phyloP scores from a whole-genome alignment of 805 yeast species.

The Metschnikowia colocasiae region DNA sequence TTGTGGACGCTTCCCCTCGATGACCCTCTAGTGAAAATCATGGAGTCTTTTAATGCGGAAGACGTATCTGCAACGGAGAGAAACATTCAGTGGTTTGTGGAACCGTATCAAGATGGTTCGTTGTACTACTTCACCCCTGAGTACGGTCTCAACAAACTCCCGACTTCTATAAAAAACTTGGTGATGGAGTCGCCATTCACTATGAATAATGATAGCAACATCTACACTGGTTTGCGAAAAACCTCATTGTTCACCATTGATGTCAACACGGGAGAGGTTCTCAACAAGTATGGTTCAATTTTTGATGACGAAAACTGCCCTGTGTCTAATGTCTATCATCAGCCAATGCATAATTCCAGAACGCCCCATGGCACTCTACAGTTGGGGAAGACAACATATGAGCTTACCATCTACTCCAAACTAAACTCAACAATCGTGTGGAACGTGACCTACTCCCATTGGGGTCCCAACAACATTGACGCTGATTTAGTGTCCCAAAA shows the following conservation, averaged over 20 bases:
- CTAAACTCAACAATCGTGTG: constrained; percentile 57
- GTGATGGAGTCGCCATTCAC: constrained; percentile 86
- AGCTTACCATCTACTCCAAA: constrained; percentile 71
- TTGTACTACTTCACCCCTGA: constrained; percentile 75
- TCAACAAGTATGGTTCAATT: constrained; percentile 59
- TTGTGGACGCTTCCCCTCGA: constrained; percentile 73
- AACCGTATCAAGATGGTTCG: constrained; percentile 82
- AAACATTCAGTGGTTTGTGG: constrained; percentile 75
- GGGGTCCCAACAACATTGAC: constrained; percentile 92
- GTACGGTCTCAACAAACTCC: constrained; percentile 74
- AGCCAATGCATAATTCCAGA: neutral
- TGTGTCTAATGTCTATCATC: constrained; percentile 26
- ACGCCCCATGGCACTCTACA: constrained; percentile 1
- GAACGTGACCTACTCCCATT: constrained; percentile 81
- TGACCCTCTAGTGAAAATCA: constrained; percentile 55
- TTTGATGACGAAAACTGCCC: constrained; percentile 29
- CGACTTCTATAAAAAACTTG: constrained; percentile 72
- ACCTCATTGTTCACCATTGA: constrained; percentile 75
- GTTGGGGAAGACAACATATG: constrained; percentile 66
- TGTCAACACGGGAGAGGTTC: constrained; percentile 67
- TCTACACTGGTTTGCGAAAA: constrained; percentile 80
- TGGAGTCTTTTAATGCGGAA: constrained; percentile 10
- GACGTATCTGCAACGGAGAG: constrained; percentile 15
- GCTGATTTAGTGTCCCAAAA: constrained; percentile 47
- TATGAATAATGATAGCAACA: constrained; percentile 65